Evolutionary conservation across 1,284 basidiomycete genomes (phyloP).

Genomic region (Apiotrichum domesticum): DNA sequence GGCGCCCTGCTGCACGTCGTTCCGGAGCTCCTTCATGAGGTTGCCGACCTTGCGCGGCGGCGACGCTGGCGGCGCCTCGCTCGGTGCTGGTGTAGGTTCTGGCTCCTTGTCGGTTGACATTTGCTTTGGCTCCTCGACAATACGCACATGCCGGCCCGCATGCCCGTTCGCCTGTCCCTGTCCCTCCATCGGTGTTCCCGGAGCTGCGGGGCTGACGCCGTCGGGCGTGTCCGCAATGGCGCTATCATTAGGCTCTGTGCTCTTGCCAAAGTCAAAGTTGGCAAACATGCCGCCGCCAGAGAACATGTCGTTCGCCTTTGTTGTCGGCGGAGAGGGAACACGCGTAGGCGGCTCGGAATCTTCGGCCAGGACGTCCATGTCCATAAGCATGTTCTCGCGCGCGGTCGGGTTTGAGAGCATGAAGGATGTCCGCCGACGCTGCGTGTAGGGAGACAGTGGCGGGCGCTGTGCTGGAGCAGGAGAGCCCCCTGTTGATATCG

Average conservation of each 20-base stretch:
- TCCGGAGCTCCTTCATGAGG: slow-evolving; percentile 54
- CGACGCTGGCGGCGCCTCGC: neutral
- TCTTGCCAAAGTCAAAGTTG: neutral
- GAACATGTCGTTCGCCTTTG: slow-evolving; percentile 3
- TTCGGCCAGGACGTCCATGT: slow-evolving; percentile 62
- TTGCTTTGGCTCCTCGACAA: no score
- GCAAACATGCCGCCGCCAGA: neutral
- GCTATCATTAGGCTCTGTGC: no score
- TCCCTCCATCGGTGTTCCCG: neutral
- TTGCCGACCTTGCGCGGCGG: slow-evolving; percentile 67
- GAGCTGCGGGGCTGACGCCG: neutral
- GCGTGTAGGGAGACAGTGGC: slow-evolving; percentile 12
- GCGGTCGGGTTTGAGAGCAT: slow-evolving; percentile 55
- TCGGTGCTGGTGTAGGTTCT: neutral
- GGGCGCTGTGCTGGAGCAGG: slow-evolving; percentile 1
- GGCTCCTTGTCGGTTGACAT: no score
- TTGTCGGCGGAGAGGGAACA: slow-evolving; percentile 40
- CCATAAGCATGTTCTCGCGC: slow-evolving; percentile 69
- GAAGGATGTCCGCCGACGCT: slow-evolving; percentile 49
- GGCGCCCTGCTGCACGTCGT: slow-evolving; percentile 44
- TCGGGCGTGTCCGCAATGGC: neutral
- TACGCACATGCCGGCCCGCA: no score
- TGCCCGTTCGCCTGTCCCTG: neutral
- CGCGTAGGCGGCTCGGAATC: slow-evolving; percentile 57
- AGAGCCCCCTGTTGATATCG: neutral